These are phyloP conservation scores for Neofusicoccum kwambonambiense DNA, from an alignment of 2,329 filamentous ascomycete species.

Conservation along the genomic window DNA sequence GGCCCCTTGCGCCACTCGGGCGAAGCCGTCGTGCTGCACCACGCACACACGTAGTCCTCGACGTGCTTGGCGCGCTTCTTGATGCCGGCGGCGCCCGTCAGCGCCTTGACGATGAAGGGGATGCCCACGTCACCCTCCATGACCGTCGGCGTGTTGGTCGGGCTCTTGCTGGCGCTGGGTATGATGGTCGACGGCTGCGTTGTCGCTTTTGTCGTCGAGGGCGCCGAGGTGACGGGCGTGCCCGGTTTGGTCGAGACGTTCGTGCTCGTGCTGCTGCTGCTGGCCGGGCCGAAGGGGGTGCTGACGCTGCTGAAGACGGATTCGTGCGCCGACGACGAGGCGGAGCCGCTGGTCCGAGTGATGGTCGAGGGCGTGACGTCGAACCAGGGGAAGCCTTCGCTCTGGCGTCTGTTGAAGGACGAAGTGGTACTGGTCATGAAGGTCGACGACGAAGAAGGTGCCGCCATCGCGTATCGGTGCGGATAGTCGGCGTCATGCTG, in stretches of 20 bases:
- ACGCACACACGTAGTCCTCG: conserved; percentile 11
- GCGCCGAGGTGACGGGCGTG: background rate
- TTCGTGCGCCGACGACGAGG: background rate
- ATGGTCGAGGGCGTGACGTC: background rate
- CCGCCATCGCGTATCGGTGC: background rate
- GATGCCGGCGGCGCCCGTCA: background rate
- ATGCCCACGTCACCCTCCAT: conserved; percentile 2
- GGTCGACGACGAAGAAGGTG: background rate
- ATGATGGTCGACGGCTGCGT: background rate
- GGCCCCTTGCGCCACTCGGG: conserved; percentile 17
- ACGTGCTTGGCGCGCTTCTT: background rate
- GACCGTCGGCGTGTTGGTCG: background rate
- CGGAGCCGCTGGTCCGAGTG: background rate
- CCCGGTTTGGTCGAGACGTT: background rate
- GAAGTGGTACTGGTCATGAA: background rate
- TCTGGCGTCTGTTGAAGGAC: background rate
- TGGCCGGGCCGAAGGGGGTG: background rate
- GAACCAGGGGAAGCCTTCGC: conserved; percentile 5
- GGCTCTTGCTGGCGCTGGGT: background rate
- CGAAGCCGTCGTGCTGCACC: conserved; percentile 1
- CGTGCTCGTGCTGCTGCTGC: background rate
- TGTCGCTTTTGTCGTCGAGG: too few relatives aligned
- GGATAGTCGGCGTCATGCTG: background rate
- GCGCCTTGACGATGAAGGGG: background rate
- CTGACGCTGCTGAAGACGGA: background rate